A percentile compares a stretch with the other conserved stretches of the same genome.
phyloP scores from a whole-genome alignment of 331 rosid species.

The Rhamnella rubrinervis region DNA sequence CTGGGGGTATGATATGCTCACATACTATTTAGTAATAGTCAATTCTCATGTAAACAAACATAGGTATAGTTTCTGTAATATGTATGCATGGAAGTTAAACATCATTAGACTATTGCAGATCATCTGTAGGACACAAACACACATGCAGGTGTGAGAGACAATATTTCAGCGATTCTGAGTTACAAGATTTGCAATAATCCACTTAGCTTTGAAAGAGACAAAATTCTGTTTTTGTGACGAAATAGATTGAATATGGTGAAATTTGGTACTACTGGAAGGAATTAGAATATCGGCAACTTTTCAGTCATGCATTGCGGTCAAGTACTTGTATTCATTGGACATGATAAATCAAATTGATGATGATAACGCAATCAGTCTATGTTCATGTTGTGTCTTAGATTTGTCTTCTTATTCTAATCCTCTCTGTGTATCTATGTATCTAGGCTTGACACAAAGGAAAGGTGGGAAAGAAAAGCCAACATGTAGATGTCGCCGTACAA shows the following conservation, averaged over 20 bases:
- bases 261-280: too few relatives aligned
- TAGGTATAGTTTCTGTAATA: too few relatives aligned
- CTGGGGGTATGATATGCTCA: conserved; percentile 62
- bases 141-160: neutral
- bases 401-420: neutral
- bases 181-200: neutral
- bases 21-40: neutral
- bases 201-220: neutral
- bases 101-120: neutral
- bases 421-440: conserved; percentile 20
- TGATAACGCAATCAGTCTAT: neutral
- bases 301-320: too few relatives aligned
- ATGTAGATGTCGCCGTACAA: conserved; percentile 46
- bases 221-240: neutral
- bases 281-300: too few relatives aligned
- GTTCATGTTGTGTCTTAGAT: neutral
- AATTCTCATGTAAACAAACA: neutral
- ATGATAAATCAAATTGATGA: neutral
- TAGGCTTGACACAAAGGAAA: conserved; percentile 79
- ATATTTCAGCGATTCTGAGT: neutral
- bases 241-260: neutral
- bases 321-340: too few relatives aligned
- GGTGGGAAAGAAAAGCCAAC: conserved; percentile 94
- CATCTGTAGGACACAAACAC: conserved; percentile 1
- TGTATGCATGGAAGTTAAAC: too few relatives aligned